These are phyloP conservation scores for Kodamaea sp. DNA, from an alignment of 1,139 yeast genomes.

Conservation along the genomic window DNA sequence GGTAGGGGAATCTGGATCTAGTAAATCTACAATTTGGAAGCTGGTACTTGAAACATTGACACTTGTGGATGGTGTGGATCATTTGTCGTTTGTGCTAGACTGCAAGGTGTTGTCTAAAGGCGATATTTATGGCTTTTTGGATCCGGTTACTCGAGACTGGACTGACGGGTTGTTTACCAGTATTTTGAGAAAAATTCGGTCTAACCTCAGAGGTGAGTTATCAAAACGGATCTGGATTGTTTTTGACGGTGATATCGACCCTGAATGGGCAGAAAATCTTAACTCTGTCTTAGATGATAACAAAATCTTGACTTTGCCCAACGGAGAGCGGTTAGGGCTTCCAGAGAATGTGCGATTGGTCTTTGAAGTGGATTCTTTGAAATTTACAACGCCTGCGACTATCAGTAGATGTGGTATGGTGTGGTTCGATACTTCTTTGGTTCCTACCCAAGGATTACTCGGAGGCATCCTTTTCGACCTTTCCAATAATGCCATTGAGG, in stretches of 20 bases:
- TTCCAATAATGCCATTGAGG: conserved; percentile 12
- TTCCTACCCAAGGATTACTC: conserved; percentile 20
- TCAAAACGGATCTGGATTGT: conserved; percentile 70
- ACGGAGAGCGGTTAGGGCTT: conserved; percentile 78
- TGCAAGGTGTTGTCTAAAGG: conserved; percentile 74
- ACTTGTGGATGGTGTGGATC: conserved; percentile 33
- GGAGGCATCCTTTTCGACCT: conserved; percentile 28
- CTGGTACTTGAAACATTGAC: conserved; percentile 50
- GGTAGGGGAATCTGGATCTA: conserved; percentile 76
- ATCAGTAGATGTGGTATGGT: conserved; percentile 91
- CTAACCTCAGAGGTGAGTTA: conserved; percentile 61
- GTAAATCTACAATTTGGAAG: conserved; percentile 65
- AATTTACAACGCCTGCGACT: conserved; percentile 84
- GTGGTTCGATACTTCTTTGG: conserved; percentile 54
- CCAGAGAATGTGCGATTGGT: conserved; percentile 65
- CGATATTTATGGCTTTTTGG: conserved; percentile 69
- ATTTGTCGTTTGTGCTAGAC: conserved; percentile 55
- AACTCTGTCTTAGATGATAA: conserved; percentile 93
- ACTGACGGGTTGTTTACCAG: conserved; percentile 82
- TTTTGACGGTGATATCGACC: conserved; percentile 93
- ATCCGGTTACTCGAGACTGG: conserved; percentile 86
- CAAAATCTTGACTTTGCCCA: conserved; percentile 76
- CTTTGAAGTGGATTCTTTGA: conserved; percentile 74
- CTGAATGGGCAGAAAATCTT: conserved; percentile 89
- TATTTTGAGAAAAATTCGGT: conserved; percentile 59